Evolutionary conservation across 2,329 filamentous ascomycete genomes (phyloP).

Genomic region (Talaromyces sp.): DNA sequence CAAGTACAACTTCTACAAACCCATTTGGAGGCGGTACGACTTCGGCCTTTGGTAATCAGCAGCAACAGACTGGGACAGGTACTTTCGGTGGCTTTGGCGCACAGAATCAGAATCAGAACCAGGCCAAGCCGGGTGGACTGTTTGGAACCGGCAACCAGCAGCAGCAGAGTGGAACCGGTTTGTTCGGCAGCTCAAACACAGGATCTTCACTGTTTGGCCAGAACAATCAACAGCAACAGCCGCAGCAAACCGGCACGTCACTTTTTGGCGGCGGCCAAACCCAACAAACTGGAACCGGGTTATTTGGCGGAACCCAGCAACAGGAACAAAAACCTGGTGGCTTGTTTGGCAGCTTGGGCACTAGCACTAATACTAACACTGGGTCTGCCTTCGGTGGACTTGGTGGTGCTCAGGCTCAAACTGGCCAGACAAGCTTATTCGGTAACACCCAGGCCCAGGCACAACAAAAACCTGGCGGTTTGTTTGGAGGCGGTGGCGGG

Average conservation of each 20-base stretch:
- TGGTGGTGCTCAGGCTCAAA: constrained; percentile 38
- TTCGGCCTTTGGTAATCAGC: constrained; percentile 38
- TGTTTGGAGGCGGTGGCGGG: constrained; percentile 47
- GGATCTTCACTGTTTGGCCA: constrained; percentile 32
- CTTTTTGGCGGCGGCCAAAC: constrained; percentile 36
- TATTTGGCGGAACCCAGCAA: constrained; percentile 31
- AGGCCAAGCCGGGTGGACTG: constrained; percentile 28
- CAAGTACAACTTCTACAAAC: constrained; percentile 30
- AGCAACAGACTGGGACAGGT: constrained; percentile 21
- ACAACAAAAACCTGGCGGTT: constrained; percentile 48
- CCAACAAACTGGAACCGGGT: constrained; percentile 26
- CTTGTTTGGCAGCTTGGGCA: constrained; percentile 45
- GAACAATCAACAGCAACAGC: constrained; percentile 31
- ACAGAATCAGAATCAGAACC: constrained; percentile 30
- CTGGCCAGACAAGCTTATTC: constrained; percentile 39
- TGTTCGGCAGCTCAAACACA: constrained; percentile 33
- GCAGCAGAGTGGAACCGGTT: constrained; percentile 35
- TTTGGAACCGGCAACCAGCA: constrained; percentile 38
- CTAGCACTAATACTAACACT: constrained; percentile 22
- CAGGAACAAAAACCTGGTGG: constrained; percentile 27
- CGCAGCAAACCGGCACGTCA: constrained; percentile 29
- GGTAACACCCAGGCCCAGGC: constrained; percentile 44
- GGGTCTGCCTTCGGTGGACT: constrained; percentile 33
- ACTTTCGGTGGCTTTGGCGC: constrained; percentile 37
- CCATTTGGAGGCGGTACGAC: constrained; percentile 36